These are phyloP conservation scores for Vigna hirtella DNA, from an alignment of 306 rosid species.

Conservation along the genomic window DNA sequence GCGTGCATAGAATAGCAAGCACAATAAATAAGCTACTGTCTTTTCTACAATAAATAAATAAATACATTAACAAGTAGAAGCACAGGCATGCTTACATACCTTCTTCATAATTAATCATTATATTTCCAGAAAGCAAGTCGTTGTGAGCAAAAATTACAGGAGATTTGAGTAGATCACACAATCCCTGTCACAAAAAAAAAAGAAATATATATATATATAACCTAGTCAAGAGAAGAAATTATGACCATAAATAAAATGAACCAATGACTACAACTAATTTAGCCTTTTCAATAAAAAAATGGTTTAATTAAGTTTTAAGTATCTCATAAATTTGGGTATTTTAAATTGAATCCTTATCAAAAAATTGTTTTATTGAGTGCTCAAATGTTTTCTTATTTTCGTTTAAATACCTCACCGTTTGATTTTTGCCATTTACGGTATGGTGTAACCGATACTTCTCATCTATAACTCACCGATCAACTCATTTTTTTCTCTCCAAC, in stretches of 20 bases:
- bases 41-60: conserved; percentile 20
- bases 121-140: conserved; percentile 93
- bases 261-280: conserved; percentile 16
- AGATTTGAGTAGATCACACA: conserved; percentile 70
- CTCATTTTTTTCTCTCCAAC: too few species aligned
- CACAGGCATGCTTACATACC: conserved; percentile 57
- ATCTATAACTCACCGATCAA: too few species aligned
- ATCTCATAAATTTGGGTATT: too few species aligned
- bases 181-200: conserved; percentile 69
- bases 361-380: too few species aligned
- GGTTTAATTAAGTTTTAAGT: too few species aligned
- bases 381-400: too few species aligned
- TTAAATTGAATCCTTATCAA: too few species aligned
- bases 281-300: neutral
- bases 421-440: too few species aligned
- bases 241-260: conserved; percentile 37
- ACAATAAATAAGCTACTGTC: conserved; percentile 27
- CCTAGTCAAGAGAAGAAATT: conserved; percentile 26
- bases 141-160: conserved; percentile 90
- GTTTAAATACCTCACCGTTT: too few species aligned
- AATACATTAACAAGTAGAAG: conserved; percentile 27
- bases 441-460: too few species aligned
- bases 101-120: conserved; percentile 86
- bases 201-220: neutral
- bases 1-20: neutral